These are phyloP conservation scores for Ajuga reptans DNA, from an alignment of 305 asterid genomes.

Conservation along the genomic window DNA sequence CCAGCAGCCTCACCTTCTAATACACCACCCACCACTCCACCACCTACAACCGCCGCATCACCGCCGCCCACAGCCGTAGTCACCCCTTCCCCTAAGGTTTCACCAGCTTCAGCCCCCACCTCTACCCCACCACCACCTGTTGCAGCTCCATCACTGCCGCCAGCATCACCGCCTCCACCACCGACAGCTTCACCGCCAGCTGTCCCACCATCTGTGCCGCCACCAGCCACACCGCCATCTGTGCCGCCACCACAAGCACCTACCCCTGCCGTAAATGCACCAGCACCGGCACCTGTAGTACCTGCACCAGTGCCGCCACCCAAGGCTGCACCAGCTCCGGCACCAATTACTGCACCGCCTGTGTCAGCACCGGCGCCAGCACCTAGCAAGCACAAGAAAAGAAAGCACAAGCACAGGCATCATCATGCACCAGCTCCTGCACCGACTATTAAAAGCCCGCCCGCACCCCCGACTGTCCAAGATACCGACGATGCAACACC, in stretches of 20 bases:
- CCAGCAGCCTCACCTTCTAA: constrained; percentile 70
- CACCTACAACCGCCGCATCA: constrained; percentile 30
- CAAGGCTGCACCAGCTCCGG: constrained; percentile 38
- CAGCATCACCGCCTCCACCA: constrained; percentile 31
- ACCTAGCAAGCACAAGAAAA: constrained; percentile 38
- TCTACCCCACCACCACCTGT: constrained; percentile 29
- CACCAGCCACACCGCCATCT: constrained; percentile 46
- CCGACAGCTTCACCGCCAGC: constrained; percentile 35
- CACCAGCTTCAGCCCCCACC: constrained; percentile 34
- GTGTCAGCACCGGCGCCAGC: constrained; percentile 47
- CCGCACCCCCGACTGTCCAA: constrained; percentile 67
- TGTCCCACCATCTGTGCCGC: constrained; percentile 35
- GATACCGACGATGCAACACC: constrained; percentile 53
- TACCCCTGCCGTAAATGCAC: constrained; percentile 31
- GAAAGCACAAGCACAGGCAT: constrained; percentile 43
- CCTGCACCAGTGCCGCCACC: constrained; percentile 37
- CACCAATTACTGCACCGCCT: constrained; percentile 42
- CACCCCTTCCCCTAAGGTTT: constrained; percentile 17
- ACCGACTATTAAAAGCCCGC: constrained; percentile 68
- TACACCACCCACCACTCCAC: constrained; percentile 31
- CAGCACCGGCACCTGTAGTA: constrained; percentile 36
- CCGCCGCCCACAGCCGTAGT: constrained; percentile 16
- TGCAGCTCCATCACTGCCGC: constrained; percentile 31
- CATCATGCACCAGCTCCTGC: constrained; percentile 87
- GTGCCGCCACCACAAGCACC: constrained; percentile 38